Conservation (phyloP, 2,329 filamentous ascomycete species). For the Apiospora phragmitis region DNA sequence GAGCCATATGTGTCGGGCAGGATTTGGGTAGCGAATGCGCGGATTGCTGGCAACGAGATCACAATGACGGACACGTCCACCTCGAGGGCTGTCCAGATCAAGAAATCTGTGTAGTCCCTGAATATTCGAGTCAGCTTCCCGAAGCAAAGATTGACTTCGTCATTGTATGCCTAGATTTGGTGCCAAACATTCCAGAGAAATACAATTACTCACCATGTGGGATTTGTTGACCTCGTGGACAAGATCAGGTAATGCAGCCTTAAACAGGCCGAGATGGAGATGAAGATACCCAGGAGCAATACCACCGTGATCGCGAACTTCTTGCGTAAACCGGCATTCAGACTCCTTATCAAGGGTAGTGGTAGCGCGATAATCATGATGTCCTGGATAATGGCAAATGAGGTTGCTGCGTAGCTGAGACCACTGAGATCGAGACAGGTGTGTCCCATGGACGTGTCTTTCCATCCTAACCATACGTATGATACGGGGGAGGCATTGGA, state of each 20-base stretch:
- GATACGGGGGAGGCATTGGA: constrained; percentile 38
- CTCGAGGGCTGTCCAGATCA: constrained; percentile 47
- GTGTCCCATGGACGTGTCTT: constrained; percentile 25
- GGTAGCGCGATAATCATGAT: constrained; percentile 35
- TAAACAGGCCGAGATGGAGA: constrained; percentile 36
- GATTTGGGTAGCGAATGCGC: constrained; percentile 26
- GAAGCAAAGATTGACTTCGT: no score
- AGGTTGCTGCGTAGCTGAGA: constrained; percentile 31
- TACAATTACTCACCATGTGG: constrained; percentile 14
- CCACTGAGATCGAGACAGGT: constrained; percentile 34
- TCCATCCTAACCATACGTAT: constrained; percentile 35
- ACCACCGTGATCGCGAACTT: constrained; percentile 34
- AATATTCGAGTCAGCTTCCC: not conserved
- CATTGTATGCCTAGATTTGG: not conserved
- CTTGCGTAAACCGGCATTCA: constrained; percentile 29
- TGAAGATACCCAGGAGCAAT: constrained; percentile 39
- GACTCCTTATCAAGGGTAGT: constrained; percentile 31
- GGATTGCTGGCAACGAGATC: constrained; percentile 41
- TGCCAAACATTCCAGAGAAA: not conserved
- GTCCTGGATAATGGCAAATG: constrained; percentile 36
- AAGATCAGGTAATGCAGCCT: constrained; percentile 35
- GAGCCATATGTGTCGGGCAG: not conserved
- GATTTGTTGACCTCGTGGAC: constrained; percentile 36
- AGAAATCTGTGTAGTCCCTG: constrained; percentile 30
- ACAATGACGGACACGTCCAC: constrained; percentile 43